Evolutionary conservation across 2,329 filamentous ascomycete species (phyloP).

Genomic region (Akanthomyces dipterigenus): DNA sequence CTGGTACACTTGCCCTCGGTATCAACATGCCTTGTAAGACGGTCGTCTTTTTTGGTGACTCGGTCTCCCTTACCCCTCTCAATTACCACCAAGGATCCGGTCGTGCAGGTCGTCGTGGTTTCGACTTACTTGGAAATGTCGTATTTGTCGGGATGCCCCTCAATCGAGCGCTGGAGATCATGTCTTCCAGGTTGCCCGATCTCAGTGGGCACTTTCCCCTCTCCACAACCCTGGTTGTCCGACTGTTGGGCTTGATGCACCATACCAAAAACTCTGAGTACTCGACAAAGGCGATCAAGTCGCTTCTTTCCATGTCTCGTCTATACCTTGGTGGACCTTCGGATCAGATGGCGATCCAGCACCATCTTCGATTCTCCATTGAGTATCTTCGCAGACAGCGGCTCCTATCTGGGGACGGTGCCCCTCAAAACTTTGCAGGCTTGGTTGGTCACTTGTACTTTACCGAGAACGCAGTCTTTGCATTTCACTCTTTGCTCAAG

Average conservation of each 20-base stretch:
- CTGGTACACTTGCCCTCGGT: constrained; percentile 68
- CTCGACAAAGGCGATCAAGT: constrained; percentile 55
- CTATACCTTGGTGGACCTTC: constrained; percentile 64
- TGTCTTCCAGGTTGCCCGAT: constrained; percentile 67
- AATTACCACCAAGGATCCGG: constrained; percentile 73
- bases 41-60: constrained; percentile 69
- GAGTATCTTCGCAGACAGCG: constrained; percentile 67
- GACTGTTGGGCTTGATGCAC: constrained; percentile 60
- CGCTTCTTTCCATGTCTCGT: constrained; percentile 61
- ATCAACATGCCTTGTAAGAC: constrained; percentile 84
- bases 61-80: constrained; percentile 63
- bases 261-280: constrained; percentile 58
- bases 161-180: constrained; percentile 58
- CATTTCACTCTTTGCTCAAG: constrained; percentile 67
- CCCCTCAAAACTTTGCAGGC: constrained; percentile 65
- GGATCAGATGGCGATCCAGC: constrained; percentile 61
- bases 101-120: constrained; percentile 72
- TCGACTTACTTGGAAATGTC: constrained; percentile 74
- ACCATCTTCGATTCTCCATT: constrained; percentile 74
- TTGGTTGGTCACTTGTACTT: constrained; percentile 68
- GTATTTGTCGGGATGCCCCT: constrained; percentile 63
- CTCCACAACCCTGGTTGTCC: constrained; percentile 64
- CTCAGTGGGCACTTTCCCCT: constrained; percentile 73
- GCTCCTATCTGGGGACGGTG: constrained; percentile 54
- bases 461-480: constrained; percentile 68